Evolutionary conservation across 139 green algal genomes (phyloP), one percentile per base, ranked within the genome.

Genomic region (Haematococcus lacustris): DNA sequence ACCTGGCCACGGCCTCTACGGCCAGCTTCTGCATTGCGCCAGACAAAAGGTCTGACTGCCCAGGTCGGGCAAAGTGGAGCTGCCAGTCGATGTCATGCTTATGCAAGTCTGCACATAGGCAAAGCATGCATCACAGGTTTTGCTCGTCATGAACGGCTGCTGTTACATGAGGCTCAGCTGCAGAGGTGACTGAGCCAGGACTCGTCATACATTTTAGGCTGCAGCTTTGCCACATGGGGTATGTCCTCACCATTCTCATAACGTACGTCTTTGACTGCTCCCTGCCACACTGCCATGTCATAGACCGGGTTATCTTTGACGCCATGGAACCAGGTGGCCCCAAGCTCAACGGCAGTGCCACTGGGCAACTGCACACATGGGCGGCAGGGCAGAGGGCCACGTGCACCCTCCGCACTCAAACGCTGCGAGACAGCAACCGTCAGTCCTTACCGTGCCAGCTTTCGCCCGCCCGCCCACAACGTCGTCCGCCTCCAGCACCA

Each of bases 291-390:
- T 28, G 73, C 78, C 28, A 79, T 68, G 41, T 80, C 73, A 61
- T 83, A 83, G 4, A 83, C 60, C 28, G 78, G 78, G 73, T 83
- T 83, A 60, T 51, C 43, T 5, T 69, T n/a, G 5, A 77, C 73
- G 51, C 78, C 78, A 60, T 83, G 78, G 43, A 83, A 83, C 78
- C 78, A 83, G 0, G 78, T 83, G 1, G 78, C 78, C 4, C 78
- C 78, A 3, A 80, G 23, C 59, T 83, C 78, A 7, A 83, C 78
- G 2, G 50, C 35, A 21, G 64, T 66, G 23, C 70, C 74, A 33
- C 51, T 62, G 2, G 68, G 77, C 32, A 83, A 43, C 77, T 82
- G 77, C 66, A 25, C 28, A n/a, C 3, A 35, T 63, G 53, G 53
- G 53, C 53, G 21, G 21, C 17, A 7, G 17, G 17, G 17, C 53